Evolutionary conservation across 75 land plant genomes (phyloP).

Genomic region (Gnetum montanum): DNA sequence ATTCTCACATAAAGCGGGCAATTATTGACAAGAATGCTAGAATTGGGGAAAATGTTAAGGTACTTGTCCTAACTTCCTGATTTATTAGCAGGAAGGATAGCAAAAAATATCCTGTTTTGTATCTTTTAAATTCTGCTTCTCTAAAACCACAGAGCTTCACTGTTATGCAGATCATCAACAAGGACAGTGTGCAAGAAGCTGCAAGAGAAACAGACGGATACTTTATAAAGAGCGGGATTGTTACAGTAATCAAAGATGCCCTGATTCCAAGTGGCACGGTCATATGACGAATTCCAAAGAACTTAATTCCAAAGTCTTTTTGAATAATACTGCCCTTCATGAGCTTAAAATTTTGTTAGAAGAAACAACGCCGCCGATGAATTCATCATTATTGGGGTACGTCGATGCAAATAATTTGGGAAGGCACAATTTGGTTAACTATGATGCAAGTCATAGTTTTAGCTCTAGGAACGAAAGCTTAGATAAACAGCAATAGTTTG

Average conservation of each 20-base stretch:
- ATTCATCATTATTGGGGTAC: too few relatives aligned
- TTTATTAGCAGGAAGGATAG: neutral
- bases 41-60: constrained; percentile 95
- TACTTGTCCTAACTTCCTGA: constrained; percentile 4
- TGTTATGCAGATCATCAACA: constrained; percentile 69
- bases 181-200: constrained; percentile 93
- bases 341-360: too few relatives aligned
- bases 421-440: too few relatives aligned
- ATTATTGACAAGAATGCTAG: constrained; percentile 99
- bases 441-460: too few relatives aligned
- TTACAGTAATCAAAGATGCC: constrained; percentile 96
- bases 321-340: too few relatives aligned
- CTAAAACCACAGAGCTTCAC: neutral
- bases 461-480: too few relatives aligned
- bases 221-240: constrained; percentile 99
- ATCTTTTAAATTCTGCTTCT: neutral
- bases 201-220: constrained; percentile 99
- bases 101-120: neutral
- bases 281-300: too few relatives aligned
- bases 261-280: constrained; percentile 78
- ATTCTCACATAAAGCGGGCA: constrained; percentile 84
- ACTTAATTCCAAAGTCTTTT: too few relatives aligned
- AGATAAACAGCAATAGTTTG: too few relatives aligned
- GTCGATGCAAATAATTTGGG: too few relatives aligned
- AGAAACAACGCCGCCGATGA: too few relatives aligned